Base-by-base conservation (phyloP, 1,284 basidiomycete genomes). In the Paramarasmius palmivorus region DNA sequence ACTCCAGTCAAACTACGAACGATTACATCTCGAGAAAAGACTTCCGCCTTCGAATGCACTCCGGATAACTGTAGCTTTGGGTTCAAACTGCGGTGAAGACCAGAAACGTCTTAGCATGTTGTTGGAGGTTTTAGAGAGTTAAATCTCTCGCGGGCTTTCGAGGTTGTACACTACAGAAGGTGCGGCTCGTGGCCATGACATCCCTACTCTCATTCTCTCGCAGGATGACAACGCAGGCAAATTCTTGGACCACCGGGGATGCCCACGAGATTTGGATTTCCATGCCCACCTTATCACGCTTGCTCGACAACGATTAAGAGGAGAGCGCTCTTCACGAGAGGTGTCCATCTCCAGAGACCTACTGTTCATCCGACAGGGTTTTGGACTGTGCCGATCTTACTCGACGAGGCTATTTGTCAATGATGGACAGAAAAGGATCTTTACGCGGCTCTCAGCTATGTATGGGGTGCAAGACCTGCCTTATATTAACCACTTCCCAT, bases 381-480 rank as follows among this genome's bases (percentile, higher is more conserved):
- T 4, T 41, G 10, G 40, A 41, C 17, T 41, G 40, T 10, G 5
- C 40, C 2, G 40, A 41, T 23, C 40, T 19, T 23, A 41, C 9
- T 2, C 8, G 22, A 9, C 19, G 5, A 23, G 40, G 22, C 40
- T 41, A 22, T 20, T 19, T 20, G 7, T 41, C 17, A 20, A 19
- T 8, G 10, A 19, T 20, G 19, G 8, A 20, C 19, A 9, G 10
- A 41, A 15, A 25, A 22, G 25, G 36, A 50, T 15, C 32, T 26
- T 47, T 58, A 58, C 17, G 39, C 29, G n/a, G 32, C 56, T 6
- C 53, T 57, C 32, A 57, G 56, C 34, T 58, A 58, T 37, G 50
- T 56, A 17, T 58, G 57, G 57, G 57, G 57, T 36, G 54, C n/a
- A 41, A 37, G 19, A 37, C 20, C 57, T 56, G 41, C 54, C 54